These are phyloP conservation scores for Delonix regia DNA, from an alignment of 306 rosid genomes.

Conservation along the genomic window DNA sequence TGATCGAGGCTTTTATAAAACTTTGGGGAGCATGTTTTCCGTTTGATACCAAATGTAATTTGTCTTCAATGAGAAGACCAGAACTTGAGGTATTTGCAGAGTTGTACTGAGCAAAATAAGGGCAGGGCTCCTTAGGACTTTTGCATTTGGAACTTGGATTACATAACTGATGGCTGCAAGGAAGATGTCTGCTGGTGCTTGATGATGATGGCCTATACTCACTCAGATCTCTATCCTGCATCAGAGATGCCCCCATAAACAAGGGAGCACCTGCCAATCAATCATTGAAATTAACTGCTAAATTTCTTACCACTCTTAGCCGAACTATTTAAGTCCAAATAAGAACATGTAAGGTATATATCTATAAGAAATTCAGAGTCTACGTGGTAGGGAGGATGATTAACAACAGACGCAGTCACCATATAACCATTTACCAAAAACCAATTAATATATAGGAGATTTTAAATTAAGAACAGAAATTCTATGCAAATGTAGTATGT, in stretches of 20 bases:
- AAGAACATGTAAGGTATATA: slow-evolving; percentile 31
- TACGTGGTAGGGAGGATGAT: slow-evolving; percentile 3
- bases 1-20: slow-evolving; percentile 65
- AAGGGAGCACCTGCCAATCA: slow-evolving; percentile 98
- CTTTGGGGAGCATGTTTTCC: slow-evolving; percentile 41
- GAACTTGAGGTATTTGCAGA: slow-evolving; percentile 72
- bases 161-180: slow-evolving; percentile 79
- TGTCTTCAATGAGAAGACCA: slow-evolving; percentile 80
- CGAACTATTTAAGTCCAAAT: slow-evolving; percentile 39
- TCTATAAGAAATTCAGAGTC: neutral
- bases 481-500: neutral
- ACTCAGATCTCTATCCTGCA: slow-evolving; percentile 91
- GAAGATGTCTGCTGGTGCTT: slow-evolving; percentile 71
- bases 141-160: slow-evolving; percentile 50
- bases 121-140: slow-evolving; percentile 66
- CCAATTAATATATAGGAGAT: neutral
- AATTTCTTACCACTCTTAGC: slow-evolving; percentile 54
- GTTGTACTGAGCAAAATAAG: slow-evolving; percentile 51
- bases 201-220: slow-evolving; percentile 78
- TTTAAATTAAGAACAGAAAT: slow-evolving; percentile 13
- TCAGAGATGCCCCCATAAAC: slow-evolving; percentile 80
- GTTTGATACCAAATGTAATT: slow-evolving; percentile 63
- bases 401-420: neutral
- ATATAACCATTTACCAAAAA: neutral
- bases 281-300: slow-evolving; percentile 79